phyloP scores from a whole-genome alignment of 768 basidiomycete genomes.

The Ephemerocybe angulata region DNA sequence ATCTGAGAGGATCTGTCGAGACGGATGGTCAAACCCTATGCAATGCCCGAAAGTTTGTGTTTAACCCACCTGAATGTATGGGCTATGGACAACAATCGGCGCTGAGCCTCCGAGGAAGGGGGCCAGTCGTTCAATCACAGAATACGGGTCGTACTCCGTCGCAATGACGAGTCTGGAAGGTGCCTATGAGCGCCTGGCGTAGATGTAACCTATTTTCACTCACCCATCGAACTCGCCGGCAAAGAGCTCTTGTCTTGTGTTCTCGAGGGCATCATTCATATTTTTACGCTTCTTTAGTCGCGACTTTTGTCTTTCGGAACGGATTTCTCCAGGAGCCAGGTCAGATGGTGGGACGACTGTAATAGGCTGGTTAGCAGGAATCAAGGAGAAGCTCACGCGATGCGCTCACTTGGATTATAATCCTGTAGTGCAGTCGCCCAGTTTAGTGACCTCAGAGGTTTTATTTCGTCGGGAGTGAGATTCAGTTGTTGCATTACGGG shows the following conservation, averaged over 20 bases:
- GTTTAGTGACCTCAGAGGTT: constrained; percentile 68
- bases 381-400: not conserved
- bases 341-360: constrained; percentile 61
- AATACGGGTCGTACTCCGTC: constrained; percentile 80
- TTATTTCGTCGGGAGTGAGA: constrained; percentile 55
- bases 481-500: constrained; percentile 85
- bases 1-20: constrained; percentile 64
- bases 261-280: constrained; percentile 57
- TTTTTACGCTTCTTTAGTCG: constrained; percentile 76
- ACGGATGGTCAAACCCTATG: not conserved
- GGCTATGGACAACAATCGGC: constrained; percentile 83
- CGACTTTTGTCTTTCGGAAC: constrained; percentile 67
- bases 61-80: constrained; percentile 61
- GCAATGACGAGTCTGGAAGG: constrained; percentile 73
- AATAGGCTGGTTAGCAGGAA: constrained; percentile 7
- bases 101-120: constrained; percentile 84
- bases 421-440: constrained; percentile 87
- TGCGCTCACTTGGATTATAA: constrained; percentile 57
- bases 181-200: too few relatives aligned
- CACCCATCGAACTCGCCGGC: constrained; percentile 87
- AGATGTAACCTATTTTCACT: too few relatives aligned
- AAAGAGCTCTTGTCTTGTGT: constrained; percentile 76
- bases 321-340: constrained; percentile 51
- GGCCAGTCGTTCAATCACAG: constrained; percentile 68
- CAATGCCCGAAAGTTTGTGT: not conserved